These are phyloP conservation scores for Coemansia sp. DNA, from an alignment of 192 early-diverging fungal species.

Conservation along the genomic window DNA sequence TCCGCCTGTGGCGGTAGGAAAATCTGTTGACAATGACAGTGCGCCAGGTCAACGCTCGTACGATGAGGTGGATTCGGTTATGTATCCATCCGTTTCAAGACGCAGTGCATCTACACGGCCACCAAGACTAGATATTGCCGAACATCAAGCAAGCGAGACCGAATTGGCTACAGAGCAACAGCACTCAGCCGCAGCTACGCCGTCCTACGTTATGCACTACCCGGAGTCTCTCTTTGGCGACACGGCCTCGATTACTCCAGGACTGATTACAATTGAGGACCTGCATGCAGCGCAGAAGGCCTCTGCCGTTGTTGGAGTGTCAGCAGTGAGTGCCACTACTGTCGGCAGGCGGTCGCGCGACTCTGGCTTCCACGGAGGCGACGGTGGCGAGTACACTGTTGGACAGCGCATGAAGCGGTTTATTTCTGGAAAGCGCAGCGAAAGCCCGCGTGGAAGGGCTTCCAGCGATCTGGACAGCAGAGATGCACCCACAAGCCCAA, in stretches of 20 bases:
- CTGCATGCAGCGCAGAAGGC: conserved; percentile 53
- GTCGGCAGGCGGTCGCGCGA: conserved; percentile 39
- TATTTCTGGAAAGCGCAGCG: conserved; percentile 41
- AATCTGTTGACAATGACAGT: neutral
- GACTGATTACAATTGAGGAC: conserved; percentile 47
- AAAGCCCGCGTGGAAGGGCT: conserved; percentile 16
- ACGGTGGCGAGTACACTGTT: conserved; percentile 30
- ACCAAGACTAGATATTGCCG: neutral
- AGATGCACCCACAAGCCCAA: conserved; percentile 21
- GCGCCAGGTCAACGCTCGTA: conserved; percentile 1
- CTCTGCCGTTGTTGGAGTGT: conserved; percentile 45
- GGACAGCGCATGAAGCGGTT: conserved; percentile 51
- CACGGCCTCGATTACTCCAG: conserved; percentile 32
- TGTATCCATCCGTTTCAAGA: conserved; percentile 8
- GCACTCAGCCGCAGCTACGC: conserved; percentile 19
- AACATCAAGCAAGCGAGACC: neutral
- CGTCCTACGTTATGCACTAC: conserved; percentile 55
- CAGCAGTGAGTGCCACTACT: conserved; percentile 42
- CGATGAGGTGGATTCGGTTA: conserved; percentile 26
- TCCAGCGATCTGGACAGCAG: conserved; percentile 10
- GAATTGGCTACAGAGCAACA: conserved; percentile 5
- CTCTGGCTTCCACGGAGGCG: conserved; percentile 26
- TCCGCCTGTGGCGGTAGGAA: neutral
- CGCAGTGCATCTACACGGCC: neutral
- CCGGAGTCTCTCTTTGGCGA: conserved; percentile 51